phyloP scores from a whole-genome alignment of 1,139 yeast species.

The Nakaseomyces delphensis region DNA sequence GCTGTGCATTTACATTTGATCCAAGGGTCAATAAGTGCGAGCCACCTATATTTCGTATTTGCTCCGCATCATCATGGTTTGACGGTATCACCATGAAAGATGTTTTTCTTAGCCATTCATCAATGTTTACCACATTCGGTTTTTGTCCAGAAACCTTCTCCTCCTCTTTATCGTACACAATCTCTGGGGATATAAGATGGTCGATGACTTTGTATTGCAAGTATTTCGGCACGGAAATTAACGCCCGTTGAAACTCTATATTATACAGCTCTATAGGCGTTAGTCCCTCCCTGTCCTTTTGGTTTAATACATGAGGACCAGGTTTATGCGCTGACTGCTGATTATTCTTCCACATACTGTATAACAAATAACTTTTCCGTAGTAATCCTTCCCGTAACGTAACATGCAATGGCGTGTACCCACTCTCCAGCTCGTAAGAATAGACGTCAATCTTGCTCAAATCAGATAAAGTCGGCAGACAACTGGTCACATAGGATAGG shows the following conservation, averaged over 20 bases:
- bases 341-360: slow-evolving; percentile 45
- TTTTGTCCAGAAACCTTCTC: slow-evolving; percentile 9
- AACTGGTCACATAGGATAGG: slow-evolving; percentile 48
- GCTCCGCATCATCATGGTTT: slow-evolving; percentile 8
- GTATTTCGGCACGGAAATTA: slow-evolving; percentile 17
- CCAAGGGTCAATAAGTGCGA: slow-evolving; percentile 44
- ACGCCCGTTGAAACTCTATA: slow-evolving; percentile 14
- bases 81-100: slow-evolving; percentile 13
- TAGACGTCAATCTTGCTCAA: slow-evolving; percentile 41
- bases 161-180: not conserved
- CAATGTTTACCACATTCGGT: slow-evolving; percentile 7
- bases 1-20: slow-evolving; percentile 51
- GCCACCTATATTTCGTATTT: slow-evolving; percentile 14
- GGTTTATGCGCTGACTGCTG: slow-evolving; percentile 37
- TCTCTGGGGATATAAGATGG: slow-evolving; percentile 3
- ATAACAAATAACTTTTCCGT: slow-evolving; percentile 37
- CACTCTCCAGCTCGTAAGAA: slow-evolving; percentile 61
- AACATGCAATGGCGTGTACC: slow-evolving; percentile 72
- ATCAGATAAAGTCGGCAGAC: slow-evolving; percentile 43
- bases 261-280: slow-evolving; percentile 52
- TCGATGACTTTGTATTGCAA: slow-evolving; percentile 19
- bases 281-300: slow-evolving; percentile 58
- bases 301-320: slow-evolving; percentile 37
- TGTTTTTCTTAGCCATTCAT: slow-evolving; percentile 7
- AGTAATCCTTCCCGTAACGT: slow-evolving; percentile 22